Base-by-base conservation (phyloP, 1,284 basidiomycete species). In the Mycena sp. region DNA sequence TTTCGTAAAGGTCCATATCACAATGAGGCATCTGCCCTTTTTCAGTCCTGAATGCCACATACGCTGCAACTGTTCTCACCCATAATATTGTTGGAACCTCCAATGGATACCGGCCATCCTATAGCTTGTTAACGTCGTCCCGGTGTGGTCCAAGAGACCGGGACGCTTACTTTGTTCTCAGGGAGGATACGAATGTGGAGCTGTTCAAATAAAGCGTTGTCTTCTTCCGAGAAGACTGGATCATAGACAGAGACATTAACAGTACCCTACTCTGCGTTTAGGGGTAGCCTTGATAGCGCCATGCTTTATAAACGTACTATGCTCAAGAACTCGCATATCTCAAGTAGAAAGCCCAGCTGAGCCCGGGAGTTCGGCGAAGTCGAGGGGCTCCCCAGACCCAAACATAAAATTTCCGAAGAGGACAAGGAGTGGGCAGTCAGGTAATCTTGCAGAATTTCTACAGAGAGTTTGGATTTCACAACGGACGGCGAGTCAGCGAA, bases 321-420 rank as follows among this genome's bases (percentile, higher is more conserved):
- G 46, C 78, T 71, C 23, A 87, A 76, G 68, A 73, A 71, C 54
- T 84, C 75, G 72, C 85, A 88, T 41, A 85, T 72, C 61, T 82
- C 79, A 48, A 85, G 78, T 66, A 92, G 81, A 71, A 91, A 85
- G 26, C 82, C 88, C 30, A 92, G 84, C 67, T 92, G 90, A 28
- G 83, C 84, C 59, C 88, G 84, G 43, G 90, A 83, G 64, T 86
- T 85, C 54, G 78, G 77, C 55, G 88, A 91, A 14, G 80, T 77
- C 9, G 80, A 77, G 12, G 90, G 90, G 73, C 87, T 90, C 60
- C 90, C 90, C 37, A 92, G 78, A 21, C 90, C 90, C 17, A 92
- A 82, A 74, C 91, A 92, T 50, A 92, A 74, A 46, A 65, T 38
- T 41, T 58, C 48, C 14, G 56, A 56, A 19, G 63, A 59, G 9